Percentiles rank a stretch among this genome's conserved stretches.
Evolutionary conservation across 2,329 filamentous ascomycete species (phyloP).

Genomic region (Alternaria rosae): DNA sequence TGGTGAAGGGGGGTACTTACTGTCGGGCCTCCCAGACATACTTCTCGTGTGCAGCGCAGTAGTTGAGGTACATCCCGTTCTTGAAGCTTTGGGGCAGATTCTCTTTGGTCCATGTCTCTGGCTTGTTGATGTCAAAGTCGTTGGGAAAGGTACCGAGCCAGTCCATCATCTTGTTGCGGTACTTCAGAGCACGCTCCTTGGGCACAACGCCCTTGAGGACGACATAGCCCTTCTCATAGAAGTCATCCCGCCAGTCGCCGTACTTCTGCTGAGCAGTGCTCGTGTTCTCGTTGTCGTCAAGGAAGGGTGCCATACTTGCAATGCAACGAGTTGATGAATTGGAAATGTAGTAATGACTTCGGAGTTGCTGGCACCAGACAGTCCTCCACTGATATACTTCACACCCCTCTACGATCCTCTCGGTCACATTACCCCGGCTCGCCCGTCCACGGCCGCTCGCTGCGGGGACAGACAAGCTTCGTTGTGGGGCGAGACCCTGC

Average conservation of each 20-base stretch:
- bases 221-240: constrained; percentile 38
- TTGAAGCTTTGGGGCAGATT: constrained; percentile 49
- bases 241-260: constrained; percentile 43
- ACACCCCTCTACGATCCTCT: background rate
- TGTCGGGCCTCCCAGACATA: constrained; percentile 54
- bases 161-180: constrained; percentile 39
- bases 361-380: background rate
- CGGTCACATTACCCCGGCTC: background rate
- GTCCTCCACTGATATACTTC: background rate
- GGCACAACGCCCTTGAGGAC: constrained; percentile 36
- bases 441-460: constrained; percentile 14
- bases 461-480: background rate
- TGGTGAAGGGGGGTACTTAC: constrained; percentile 1
- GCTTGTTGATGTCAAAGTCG: constrained; percentile 42
- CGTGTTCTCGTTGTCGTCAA: constrained; percentile 2
- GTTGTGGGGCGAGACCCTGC: background rate
- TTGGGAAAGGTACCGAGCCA: constrained; percentile 41
- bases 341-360: background rate
- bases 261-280: constrained; percentile 6
- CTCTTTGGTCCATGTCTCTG: constrained; percentile 53
- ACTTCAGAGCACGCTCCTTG: constrained; percentile 34
- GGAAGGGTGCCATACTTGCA: constrained; percentile 8
- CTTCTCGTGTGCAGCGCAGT: constrained; percentile 53
- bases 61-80: constrained; percentile 51
- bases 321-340: background rate